Evolutionary conservation across 1,284 basidiomycete genomes (phyloP), one percentile per base, ranked within the genome.

Genomic region (Lignosus rhinocerotis): DNA sequence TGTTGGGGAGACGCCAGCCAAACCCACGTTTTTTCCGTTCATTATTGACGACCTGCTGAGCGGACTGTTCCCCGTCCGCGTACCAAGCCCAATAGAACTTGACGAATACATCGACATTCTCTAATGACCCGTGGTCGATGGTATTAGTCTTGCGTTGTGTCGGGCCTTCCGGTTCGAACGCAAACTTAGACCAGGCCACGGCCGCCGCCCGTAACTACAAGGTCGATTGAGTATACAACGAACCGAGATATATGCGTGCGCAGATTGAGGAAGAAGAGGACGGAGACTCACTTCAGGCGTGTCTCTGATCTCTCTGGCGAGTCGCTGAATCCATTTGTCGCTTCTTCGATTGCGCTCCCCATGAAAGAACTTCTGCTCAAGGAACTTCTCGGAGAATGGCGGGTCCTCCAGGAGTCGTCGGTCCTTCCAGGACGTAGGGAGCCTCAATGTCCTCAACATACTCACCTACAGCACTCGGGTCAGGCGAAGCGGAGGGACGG

Each of bases 11-110:
- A 17, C 16, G 48, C 39, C 56, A 50, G 3, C 41, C 45, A 36
- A 59, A 59, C 11, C 59, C 38, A 25, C 55, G 58, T 9, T 31
- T 39, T 48, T 56, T 59, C 21, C 58, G 57, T 31, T 55, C 58
- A 6, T 30, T 17, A 12, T 58, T 53, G 45, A 61, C 51, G 14
- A 58, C 43, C 16, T 46, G 49, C 21, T 43, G n/a, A 2, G 65
- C 55, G 11, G 55, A 56, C 17, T 21, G 7, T 5, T 51, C 51
- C 3, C 47, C 39, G 10, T 42, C 38, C 17, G 14, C 38, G 49
- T 46, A 62, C 10, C 69, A 54, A 16, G 54, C 42, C 68, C 71
- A 75, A 57, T 69, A 71, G 57, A 70, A 70, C 25, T 58, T 55
- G 45, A 70, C 59, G 58, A 72, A 73, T 4, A 70, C 25, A 5